Conservation (phyloP, 768 basidiomycete genomes). For the Roridomyces roridus region DNA sequence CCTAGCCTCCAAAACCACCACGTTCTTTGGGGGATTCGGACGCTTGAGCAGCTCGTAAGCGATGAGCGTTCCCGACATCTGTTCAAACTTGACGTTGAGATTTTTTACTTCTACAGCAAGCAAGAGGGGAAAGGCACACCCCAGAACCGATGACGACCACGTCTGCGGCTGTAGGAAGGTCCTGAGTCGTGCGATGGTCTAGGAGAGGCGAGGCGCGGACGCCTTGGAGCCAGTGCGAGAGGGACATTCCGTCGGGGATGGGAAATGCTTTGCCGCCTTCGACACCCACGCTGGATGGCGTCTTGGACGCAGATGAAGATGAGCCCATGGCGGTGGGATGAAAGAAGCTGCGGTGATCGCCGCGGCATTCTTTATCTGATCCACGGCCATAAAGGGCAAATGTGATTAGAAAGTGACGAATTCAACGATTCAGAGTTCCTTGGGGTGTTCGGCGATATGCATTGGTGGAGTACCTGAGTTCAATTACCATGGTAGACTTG, state of each 20-base stretch:
- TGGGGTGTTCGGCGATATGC: too few species aligned
- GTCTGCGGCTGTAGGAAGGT: constrained; percentile 23
- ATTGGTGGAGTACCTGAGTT: too few species aligned
- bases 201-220: constrained; percentile 26
- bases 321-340: constrained; percentile 2
- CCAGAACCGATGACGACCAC: constrained; percentile 60
- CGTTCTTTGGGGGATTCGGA: constrained; percentile 29
- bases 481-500: too few species aligned
- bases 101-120: not conserved
- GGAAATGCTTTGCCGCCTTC: constrained; percentile 24
- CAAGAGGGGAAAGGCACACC: constrained; percentile 41
- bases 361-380: too few species aligned
- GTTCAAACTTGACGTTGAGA: not conserved
- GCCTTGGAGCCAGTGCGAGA: constrained; percentile 28
- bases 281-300: not conserved
- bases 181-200: constrained; percentile 25
- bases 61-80: constrained; percentile 29
- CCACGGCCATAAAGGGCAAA: too few species aligned
- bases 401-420: too few species aligned
- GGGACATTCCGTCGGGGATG: constrained; percentile 19
- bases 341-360: too few species aligned
- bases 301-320: not conserved
- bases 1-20: constrained; percentile 69
- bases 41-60: constrained; percentile 28
- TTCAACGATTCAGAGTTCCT: too few species aligned